phyloP scores from a whole-genome alignment of 495 filamentous ascomycete species.

The Aspergillus wentii region DNA sequence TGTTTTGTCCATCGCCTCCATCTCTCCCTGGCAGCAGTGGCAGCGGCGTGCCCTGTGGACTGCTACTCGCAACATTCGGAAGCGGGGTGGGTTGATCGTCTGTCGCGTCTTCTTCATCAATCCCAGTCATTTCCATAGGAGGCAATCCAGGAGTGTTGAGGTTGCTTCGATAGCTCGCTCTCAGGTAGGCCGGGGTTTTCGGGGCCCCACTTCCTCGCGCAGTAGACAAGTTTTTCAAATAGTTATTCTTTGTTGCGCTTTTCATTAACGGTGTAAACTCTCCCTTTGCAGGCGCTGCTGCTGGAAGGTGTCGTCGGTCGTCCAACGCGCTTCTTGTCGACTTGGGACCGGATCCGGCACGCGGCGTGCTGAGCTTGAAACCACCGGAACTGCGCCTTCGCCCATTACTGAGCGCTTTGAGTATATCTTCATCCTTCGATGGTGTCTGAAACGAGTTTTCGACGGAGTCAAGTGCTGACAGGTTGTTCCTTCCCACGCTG shows the following conservation, averaged over 20 bases:
- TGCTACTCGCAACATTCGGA: conserved; percentile 72
- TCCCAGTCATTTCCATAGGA: conserved; percentile 52
- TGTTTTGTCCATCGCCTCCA: conserved; percentile 64
- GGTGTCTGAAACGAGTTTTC: conserved; percentile 85
- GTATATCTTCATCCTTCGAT: conserved; percentile 66
- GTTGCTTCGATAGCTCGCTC: conserved; percentile 53
- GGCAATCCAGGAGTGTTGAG: conserved; percentile 62
- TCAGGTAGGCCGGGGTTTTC: conserved; percentile 66
- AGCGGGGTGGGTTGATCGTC: conserved; percentile 57
- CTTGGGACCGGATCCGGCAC: conserved; percentile 48
- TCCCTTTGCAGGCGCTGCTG: conserved; percentile 52
- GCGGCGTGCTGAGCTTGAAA: conserved; percentile 64
- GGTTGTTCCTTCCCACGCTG: conserved; percentile 39
- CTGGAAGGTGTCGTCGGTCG: conserved; percentile 59
- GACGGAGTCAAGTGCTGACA: conserved; percentile 71
- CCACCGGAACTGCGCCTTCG: conserved; percentile 42
- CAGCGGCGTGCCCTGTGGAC: conserved; percentile 73
- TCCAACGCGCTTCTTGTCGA: conserved; percentile 50
- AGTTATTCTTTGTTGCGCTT: conserved; percentile 78
- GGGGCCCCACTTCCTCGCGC: conserved; percentile 49
- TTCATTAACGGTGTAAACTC: conserved; percentile 95
- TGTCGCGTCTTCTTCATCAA: conserved; percentile 62
- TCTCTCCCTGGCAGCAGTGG: conserved; percentile 57
- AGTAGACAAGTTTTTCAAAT: conserved; percentile 49
- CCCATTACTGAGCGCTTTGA: conserved; percentile 62